A percentile compares a stretch with the other conserved stretches of the same genome.
Conservation (phyloP, 2,329 filamentous ascomycete genomes). For the Pyrenochaeta sp. region DNA sequence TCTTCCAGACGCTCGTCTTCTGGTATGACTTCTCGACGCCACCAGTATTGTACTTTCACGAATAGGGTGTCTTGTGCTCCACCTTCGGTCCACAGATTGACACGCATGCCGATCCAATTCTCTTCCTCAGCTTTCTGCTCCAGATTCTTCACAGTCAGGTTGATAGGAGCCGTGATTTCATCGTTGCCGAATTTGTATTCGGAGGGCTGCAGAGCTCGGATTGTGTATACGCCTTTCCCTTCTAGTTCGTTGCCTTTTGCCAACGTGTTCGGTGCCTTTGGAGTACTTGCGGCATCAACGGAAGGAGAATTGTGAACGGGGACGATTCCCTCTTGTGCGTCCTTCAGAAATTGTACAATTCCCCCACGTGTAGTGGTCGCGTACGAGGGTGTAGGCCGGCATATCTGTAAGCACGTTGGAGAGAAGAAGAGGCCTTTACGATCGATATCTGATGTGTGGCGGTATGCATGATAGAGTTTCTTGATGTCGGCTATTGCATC, state of each 20-base stretch:
- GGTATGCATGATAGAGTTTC: conserved; percentile 14
- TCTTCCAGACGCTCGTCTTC: conserved; percentile 3
- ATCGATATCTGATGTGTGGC: conserved; percentile 12
- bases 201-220: conserved; percentile 8
- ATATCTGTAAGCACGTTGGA: conserved; percentile 20
- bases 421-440: conserved; percentile 20
- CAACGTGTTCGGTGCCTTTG: not conserved
- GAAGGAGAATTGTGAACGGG: not conserved
- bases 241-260: not conserved
- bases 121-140: conserved; percentile 6
- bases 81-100: conserved; percentile 18
- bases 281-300: not conserved
- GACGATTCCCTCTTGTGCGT: conserved; percentile 9
- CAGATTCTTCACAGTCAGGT: conserved; percentile 2
- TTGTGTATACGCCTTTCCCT: conserved; percentile 14
- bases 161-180: conserved; percentile 3
- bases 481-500: conserved; percentile 12
- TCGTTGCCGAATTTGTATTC: conserved; percentile 12
- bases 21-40: conserved; percentile 12
- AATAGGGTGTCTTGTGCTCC: conserved; percentile 3
- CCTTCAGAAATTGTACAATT: conserved; percentile 20
- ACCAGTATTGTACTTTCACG: conserved; percentile 25
- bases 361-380: conserved; percentile 12
- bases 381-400: conserved; percentile 17
- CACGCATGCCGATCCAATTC: conserved; percentile 21